These are phyloP conservation scores for Rhodotorula taiwanensis DNA, from an alignment of 768 basidiomycete genomes.

Conservation along the genomic window DNA sequence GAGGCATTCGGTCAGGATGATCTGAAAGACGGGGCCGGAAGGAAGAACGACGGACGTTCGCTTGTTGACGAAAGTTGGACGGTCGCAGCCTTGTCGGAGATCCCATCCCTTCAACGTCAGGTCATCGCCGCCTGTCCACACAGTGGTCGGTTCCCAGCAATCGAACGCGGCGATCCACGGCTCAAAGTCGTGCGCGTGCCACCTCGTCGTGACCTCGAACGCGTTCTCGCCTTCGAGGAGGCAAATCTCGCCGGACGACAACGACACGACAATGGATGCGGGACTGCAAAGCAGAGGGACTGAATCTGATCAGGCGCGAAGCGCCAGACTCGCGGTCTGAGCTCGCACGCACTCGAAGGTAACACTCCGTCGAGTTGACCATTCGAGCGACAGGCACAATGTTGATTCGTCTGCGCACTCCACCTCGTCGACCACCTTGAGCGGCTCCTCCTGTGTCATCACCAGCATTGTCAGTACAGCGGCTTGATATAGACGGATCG, in stretches of 20 bases:
- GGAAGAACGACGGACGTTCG: constrained; percentile 47
- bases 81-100: constrained; percentile 56
- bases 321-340: too few species aligned
- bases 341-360: constrained; percentile 1
- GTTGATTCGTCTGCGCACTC: constrained; percentile 51
- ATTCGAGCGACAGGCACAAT: constrained; percentile 86
- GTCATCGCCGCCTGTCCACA: constrained; percentile 94
- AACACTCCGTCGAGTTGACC: constrained; percentile 62
- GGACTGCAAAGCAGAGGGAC: constrained; percentile 9
- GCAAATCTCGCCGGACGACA: constrained; percentile 66
- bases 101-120: constrained; percentile 88
- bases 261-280: constrained; percentile 60
- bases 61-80: constrained; percentile 66
- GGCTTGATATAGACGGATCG: too few species aligned
- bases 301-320: background rate
- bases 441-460: too few species aligned
- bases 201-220: constrained; percentile 53
- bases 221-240: constrained; percentile 46
- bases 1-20: background rate
- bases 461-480: too few species aligned
- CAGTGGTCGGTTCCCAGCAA: constrained; percentile 63
- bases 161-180: constrained; percentile 92
- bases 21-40: background rate
- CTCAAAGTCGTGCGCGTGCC: constrained; percentile 88
- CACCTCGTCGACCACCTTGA: constrained; percentile 14